Evolutionary conservation across 2,329 filamentous ascomycete species (phyloP).

Genomic region (Calonectria henricotiae): DNA sequence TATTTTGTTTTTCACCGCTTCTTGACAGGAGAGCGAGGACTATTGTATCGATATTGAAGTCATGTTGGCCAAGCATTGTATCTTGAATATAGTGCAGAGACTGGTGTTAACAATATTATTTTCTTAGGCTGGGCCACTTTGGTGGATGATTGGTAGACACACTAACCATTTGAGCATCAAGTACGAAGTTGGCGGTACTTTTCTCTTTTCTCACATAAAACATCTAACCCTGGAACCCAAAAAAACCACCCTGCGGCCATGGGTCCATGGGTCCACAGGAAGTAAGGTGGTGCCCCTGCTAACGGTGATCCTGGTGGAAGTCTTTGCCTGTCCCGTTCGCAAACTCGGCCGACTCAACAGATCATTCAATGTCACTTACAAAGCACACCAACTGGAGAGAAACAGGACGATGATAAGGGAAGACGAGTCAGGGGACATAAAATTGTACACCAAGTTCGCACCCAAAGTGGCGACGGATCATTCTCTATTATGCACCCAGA

Average conservation of each 20-base stretch:
- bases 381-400: background rate
- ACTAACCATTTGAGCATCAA: background rate
- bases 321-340: constrained; percentile 1
- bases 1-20: background rate
- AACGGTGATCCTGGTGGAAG: background rate
- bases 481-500: constrained; percentile 54
- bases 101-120: too few species aligned
- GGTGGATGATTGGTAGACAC: too few species aligned
- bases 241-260: constrained; percentile 1
- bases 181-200: background rate
- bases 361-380: background rate
- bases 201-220: background rate
- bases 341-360: constrained; percentile 20
- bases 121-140: background rate
- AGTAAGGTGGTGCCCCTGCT: constrained; percentile 12
- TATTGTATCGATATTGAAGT: too few species aligned
- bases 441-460: constrained; percentile 37
- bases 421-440: constrained; percentile 16
- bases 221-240: background rate
- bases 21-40: too few species aligned
- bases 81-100: background rate
- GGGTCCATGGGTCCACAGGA: background rate
- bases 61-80: background rate
- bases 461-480: constrained; percentile 49
- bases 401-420: background rate